These are phyloP conservation scores for Hyaloscypha hepaticicola DNA, from an alignment of 495 filamentous ascomycete genomes.

Conservation along the genomic window DNA sequence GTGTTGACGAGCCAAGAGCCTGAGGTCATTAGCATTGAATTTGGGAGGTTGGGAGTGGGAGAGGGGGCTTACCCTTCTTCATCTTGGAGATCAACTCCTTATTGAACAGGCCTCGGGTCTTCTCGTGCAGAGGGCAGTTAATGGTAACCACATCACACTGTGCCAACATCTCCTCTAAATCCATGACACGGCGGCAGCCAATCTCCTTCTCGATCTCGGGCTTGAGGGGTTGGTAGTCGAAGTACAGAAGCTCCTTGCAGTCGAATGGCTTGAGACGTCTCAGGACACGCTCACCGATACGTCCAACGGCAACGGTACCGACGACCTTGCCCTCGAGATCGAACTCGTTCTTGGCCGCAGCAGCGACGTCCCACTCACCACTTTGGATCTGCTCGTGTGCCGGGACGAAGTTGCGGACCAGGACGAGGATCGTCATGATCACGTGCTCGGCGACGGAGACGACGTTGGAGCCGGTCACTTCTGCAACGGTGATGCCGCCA, in stretches of 20 bases:
- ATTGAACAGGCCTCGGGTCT: constrained; percentile 94
- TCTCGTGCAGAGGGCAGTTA: constrained; percentile 99
- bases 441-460: constrained; percentile 93
- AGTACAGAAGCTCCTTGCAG: constrained; percentile 99
- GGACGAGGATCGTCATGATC: constrained; percentile 94
- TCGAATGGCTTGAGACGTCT: constrained; percentile 94
- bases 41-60: not conserved
- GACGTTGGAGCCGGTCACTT: constrained; percentile 89
- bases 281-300: constrained; percentile 97
- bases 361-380: constrained; percentile 95
- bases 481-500: constrained; percentile 93
- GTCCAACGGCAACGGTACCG: constrained; percentile 94
- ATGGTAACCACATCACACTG: constrained; percentile 99
- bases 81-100: constrained; percentile 99
- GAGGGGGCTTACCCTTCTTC: constrained; percentile 62
- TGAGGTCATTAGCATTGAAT: constrained; percentile 12
- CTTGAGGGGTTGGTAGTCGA: constrained; percentile 92
- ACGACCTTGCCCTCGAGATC: constrained; percentile 98
- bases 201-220: constrained; percentile 93
- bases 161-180: constrained; percentile 88
- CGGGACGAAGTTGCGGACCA: constrained; percentile 98
- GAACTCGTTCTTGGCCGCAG: constrained; percentile 94
- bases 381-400: constrained; percentile 88
- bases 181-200: constrained; percentile 83
- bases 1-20: constrained; percentile 97